These are phyloP conservation scores for Tympanopsis confertula DNA, from an alignment of 2,329 filamentous ascomycete species.

Conservation along the genomic window DNA sequence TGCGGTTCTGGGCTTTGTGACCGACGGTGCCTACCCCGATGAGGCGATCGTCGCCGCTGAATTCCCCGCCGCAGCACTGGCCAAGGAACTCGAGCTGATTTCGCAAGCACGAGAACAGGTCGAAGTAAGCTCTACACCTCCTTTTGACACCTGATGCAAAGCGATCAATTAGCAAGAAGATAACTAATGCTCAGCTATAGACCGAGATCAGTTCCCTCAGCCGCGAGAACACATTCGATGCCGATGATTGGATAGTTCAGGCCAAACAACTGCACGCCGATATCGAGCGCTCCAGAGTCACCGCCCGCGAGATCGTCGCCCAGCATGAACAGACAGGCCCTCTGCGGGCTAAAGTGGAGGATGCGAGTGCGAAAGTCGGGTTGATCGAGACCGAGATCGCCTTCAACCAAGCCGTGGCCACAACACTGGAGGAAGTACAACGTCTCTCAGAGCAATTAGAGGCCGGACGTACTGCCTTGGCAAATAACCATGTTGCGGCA, in stretches of 20 bases:
- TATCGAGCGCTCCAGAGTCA: constrained; percentile 44
- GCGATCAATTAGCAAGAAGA: too few species aligned
- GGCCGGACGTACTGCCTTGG: not conserved
- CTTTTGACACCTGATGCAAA: too few species aligned
- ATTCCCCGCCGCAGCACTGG: not conserved
- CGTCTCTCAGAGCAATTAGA: not conserved
- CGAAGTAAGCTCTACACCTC: not conserved
- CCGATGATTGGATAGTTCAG: constrained; percentile 52
- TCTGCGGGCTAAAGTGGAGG: constrained; percentile 29
- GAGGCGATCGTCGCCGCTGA: not conserved
- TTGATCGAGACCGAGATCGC: not conserved
- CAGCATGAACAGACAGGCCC: constrained; percentile 38
- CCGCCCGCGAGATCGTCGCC: constrained; percentile 45
- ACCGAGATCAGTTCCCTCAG: constrained; percentile 41
- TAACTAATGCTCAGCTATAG: constrained; percentile 16
- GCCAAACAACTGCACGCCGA: constrained; percentile 50
- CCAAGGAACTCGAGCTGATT: not conserved
- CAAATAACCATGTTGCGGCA: not conserved
- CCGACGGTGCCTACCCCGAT: not conserved
- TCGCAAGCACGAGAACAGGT: not conserved
- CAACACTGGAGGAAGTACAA: not conserved
- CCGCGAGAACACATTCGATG: constrained; percentile 38
- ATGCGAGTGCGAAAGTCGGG: not conserved
- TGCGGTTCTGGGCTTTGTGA: not conserved
- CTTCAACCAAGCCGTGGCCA: not conserved